Evolutionary conservation across 345 rosid species (phyloP).

Genomic region (Sonneratia alba): DNA sequence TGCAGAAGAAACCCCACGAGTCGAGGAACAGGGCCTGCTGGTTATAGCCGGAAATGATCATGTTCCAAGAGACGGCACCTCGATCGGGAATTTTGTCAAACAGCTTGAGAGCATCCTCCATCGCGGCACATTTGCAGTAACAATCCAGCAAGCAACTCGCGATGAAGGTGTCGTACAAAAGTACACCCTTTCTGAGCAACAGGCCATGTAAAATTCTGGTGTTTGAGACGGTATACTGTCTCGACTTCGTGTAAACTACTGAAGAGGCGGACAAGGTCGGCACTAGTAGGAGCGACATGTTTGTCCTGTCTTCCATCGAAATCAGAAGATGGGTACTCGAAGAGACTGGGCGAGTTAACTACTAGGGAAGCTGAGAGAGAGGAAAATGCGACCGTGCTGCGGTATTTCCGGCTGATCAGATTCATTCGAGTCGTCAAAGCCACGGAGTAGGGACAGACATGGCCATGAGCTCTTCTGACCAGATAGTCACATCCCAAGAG

Average conservation of each 20-base stretch:
- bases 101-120: conserved; percentile 44
- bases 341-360: conserved; percentile 22
- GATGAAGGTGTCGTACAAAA: conserved; percentile 26
- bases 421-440: conserved; percentile 24
- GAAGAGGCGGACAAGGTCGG: conserved; percentile 32
- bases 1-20: conserved; percentile 33
- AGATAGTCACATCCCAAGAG: too few relatives aligned
- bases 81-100: conserved; percentile 50
- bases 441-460: not conserved
- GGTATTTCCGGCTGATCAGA: conserved; percentile 18
- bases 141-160: conserved; percentile 37
- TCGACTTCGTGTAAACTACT: conserved; percentile 22
- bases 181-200: conserved; percentile 26
- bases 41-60: conserved; percentile 47
- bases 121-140: conserved; percentile 37
- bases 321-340: conserved; percentile 11
- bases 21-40: conserved; percentile 22
- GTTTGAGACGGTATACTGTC: conserved; percentile 17
- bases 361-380: conserved; percentile 11
- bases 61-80: conserved; percentile 55
- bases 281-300: conserved; percentile 3
- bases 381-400: conserved; percentile 10
- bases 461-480: too few relatives aligned
- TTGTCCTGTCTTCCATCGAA: conserved; percentile 9
- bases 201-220: conserved; percentile 36